Evolutionary conservation across 129 eudicot genomes (phyloP).

Genomic region (Flaveria ramosissima): DNA sequence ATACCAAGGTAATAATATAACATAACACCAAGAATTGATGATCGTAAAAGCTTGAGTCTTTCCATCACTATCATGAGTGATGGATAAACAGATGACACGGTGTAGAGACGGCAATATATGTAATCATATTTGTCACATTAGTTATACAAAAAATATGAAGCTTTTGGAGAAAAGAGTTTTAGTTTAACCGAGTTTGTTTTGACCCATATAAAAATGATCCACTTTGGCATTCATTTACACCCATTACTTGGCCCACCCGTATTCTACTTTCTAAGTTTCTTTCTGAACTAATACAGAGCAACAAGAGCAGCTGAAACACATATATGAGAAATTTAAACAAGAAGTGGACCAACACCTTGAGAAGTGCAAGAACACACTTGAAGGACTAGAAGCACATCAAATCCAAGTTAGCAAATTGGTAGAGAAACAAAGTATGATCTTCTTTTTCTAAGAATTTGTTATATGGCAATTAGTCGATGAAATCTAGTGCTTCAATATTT

Average conservation of each 20-base stretch:
- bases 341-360: slow-evolving; percentile 69
- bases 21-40: slow-evolving; percentile 9
- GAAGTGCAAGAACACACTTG: slow-evolving; percentile 54
- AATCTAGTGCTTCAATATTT: background rate
- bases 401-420: slow-evolving; percentile 57
- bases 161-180: background rate
- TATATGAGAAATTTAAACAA: slow-evolving; percentile 63
- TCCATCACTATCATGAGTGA: slow-evolving; percentile 9
- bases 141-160: background rate
- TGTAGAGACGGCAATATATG: slow-evolving; percentile 8
- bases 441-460: background rate
- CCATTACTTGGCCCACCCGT: background rate
- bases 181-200: background rate
- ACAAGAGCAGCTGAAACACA: slow-evolving; percentile 63
- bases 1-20: slow-evolving; percentile 59
- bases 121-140: background rate
- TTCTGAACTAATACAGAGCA: slow-evolving; percentile 50
- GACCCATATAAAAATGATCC: background rate
- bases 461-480: background rate
- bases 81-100: slow-evolving; percentile 9
- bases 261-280: slow-evolving; percentile 12
- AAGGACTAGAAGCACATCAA: slow-evolving; percentile 72
- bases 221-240: background rate
- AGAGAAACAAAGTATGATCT: slow-evolving; percentile 69
- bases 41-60: slow-evolving; percentile 8